These are phyloP conservation scores for Epithemia pelagica DNA, from an alignment of 108 stramenopile genomes.

Conservation along the genomic window DNA sequence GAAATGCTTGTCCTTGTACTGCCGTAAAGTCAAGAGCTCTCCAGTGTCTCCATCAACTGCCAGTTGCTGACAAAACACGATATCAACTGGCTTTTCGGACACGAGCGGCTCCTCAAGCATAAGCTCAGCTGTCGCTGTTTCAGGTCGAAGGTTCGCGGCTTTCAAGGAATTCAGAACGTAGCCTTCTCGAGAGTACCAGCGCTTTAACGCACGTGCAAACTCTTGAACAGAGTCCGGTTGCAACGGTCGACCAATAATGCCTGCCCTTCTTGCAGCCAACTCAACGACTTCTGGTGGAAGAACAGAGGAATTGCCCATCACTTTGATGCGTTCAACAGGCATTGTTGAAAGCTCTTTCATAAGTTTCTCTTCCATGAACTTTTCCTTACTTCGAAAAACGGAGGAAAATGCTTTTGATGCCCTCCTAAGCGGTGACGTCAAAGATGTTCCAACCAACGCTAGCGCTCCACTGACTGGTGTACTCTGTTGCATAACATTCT, in stretches of 20 bases:
- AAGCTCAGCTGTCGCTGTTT: constrained; percentile 34
- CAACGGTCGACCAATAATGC: constrained; percentile 55
- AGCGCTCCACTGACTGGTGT: background rate
- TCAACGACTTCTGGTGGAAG: constrained; percentile 55
- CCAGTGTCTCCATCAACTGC: constrained; percentile 42
- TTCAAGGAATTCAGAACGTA: constrained; percentile 74
- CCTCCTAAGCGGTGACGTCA: background rate
- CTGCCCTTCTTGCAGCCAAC: constrained; percentile 49
- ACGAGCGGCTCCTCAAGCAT: constrained; percentile 36
- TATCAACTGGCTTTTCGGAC: constrained; percentile 37
- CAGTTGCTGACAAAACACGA: constrained; percentile 65
- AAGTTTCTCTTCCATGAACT: constrained; percentile 22
- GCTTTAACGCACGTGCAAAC: constrained; percentile 47
- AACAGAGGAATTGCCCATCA: constrained; percentile 35
- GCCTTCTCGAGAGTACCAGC: constrained; percentile 62
- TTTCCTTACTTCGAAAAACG: constrained; percentile 10
- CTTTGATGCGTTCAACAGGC: constrained; percentile 24
- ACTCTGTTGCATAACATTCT: background rate
- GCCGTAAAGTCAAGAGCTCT: constrained; percentile 31
- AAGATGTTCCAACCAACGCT: background rate
- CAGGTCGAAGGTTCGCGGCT: constrained; percentile 51
- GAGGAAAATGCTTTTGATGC: background rate
- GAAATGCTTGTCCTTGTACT: constrained; percentile 27
- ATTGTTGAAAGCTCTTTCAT: constrained; percentile 27
- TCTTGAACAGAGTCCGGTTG: constrained; percentile 51